Base-by-base conservation (phyloP, 73 alveolate species). In the Urostyla sp. region DNA sequence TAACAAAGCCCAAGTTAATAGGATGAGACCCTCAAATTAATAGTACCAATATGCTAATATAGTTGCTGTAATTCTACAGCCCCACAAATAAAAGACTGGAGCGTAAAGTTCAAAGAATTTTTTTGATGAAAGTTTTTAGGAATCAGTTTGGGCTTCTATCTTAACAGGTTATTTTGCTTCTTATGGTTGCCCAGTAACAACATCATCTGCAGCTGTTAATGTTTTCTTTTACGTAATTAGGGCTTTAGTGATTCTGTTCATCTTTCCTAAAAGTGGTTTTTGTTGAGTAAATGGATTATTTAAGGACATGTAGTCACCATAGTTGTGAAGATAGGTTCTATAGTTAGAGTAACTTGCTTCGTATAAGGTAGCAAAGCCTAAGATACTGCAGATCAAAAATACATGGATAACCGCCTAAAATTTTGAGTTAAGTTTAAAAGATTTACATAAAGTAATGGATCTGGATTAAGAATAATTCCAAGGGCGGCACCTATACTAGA, bases 1-100 rank as follows among this genome's bases (percentile, higher is more conserved):
- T 43, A 49, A 24, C 3, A 69, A 54, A 1, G 49, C 83, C 83
- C 83, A 69, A 3, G 83, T 48, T 6, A 69, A 55, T 4, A 69
- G 16, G 1, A 69, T 49, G 18, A 69, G 16, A 13, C 66, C 67
- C 20, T 67, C 66, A 15, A 8, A 45, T 40, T 59, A 67, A 28
- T 69, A 54, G 54, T 69, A 69, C 1, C 72, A 67, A 49, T 69
- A 69, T 28, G 72, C 44, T 32, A 36, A 48, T 15, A 49, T 48
- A 13, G 49, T 8, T 8, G 83, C n/a, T 24, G 34, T 26, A 52
- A 69, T 16, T 45, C 83, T 45, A 37, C 40, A 37, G 35, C 24
- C 30, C 83, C 83, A 69, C 34, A 69, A 27, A 69, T 52, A 46
- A 21, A 69, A 30, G 34, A 24, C 13, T 24, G 72, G 67, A 3